Conservation (phyloP, 192 early-diverging fungal genomes). For the Podila minutissima region DNA sequence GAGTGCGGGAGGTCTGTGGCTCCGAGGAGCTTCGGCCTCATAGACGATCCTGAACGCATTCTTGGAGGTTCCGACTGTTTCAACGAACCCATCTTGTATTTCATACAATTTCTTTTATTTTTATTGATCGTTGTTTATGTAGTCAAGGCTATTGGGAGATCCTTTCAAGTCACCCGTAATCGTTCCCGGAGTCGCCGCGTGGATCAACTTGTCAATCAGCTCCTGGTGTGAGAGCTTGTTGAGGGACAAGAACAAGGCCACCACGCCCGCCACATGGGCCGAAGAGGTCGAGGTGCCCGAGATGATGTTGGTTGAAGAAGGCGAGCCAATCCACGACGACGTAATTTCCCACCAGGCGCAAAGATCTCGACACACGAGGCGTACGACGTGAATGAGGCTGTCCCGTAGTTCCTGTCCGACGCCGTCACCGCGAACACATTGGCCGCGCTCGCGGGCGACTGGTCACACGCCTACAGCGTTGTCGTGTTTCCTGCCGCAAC, state of each 20-base stretch:
- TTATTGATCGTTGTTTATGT: slow-evolving; percentile 17
- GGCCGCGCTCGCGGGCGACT: slow-evolving; percentile 57
- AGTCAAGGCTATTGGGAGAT: slow-evolving; percentile 27
- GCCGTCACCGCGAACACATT: slow-evolving; percentile 60
- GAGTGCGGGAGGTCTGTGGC: no score
- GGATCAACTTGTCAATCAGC: slow-evolving; percentile 22
- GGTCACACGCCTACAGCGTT: slow-evolving; percentile 61
- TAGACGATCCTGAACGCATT: no score
- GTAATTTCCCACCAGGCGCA: slow-evolving; percentile 67
- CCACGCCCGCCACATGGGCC: slow-evolving; percentile 65
- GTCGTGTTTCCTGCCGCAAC: slow-evolving; percentile 72
- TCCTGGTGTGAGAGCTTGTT: slow-evolving; percentile 16
- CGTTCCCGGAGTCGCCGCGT: slow-evolving; percentile 6
- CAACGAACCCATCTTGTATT: no score
- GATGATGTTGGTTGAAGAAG: slow-evolving; percentile 33
- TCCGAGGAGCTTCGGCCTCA: no score
- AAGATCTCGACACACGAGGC: slow-evolving; percentile 71
- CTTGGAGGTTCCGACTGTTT: no score
- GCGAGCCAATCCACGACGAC: slow-evolving; percentile 49
- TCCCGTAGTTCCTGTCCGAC: slow-evolving; percentile 39
- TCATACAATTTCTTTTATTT: slow-evolving; percentile 15
- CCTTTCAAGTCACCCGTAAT: slow-evolving; percentile 16
- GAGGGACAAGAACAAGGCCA: slow-evolving; percentile 58
- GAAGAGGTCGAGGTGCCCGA: slow-evolving; percentile 72
- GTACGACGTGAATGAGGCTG: slow-evolving; percentile 60